These are phyloP conservation scores for Paecilomyces formosus DNA, from an alignment of 2,329 filamentous ascomycete species.

Conservation along the genomic window DNA sequence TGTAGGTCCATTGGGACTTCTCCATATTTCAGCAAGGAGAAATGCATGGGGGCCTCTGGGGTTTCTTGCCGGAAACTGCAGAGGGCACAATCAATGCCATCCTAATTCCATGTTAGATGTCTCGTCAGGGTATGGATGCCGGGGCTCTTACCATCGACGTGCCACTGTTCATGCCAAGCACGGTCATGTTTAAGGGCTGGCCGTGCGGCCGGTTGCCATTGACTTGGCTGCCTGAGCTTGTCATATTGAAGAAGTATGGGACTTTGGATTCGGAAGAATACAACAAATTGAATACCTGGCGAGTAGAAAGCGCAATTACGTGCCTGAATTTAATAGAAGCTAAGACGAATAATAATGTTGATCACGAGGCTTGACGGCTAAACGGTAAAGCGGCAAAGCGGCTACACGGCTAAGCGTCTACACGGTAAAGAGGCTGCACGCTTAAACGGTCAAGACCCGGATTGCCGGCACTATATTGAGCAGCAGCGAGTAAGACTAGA, in stretches of 20 bases:
- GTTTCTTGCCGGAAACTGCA: constrained; percentile 50
- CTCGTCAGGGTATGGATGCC: no score
- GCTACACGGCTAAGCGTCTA: constrained; percentile 3
- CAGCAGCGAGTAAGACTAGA: no score
- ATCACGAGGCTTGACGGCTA: no score
- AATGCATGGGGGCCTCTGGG: constrained; percentile 47
- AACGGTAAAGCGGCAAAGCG: background rate
- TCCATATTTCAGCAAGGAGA: constrained; percentile 51
- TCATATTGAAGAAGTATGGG: no score
- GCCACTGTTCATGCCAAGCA: constrained; percentile 49
- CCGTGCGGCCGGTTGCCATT: no score
- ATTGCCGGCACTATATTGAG: no score
- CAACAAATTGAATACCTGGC: no score
- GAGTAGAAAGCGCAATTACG: no score
- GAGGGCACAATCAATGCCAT: constrained; percentile 52
- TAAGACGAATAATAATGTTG: no score
- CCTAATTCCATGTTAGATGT: constrained; percentile 14
- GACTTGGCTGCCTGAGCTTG: no score
- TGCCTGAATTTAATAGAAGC: no score
- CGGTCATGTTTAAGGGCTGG: constrained; percentile 41
- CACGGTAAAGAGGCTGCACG: constrained; percentile 9
- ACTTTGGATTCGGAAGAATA: no score
- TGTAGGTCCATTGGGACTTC: constrained; percentile 47
- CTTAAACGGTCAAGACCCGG: constrained; percentile 14
- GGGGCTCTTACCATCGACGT: constrained; percentile 39